Evolutionary conservation across 2,329 filamentous ascomycete genomes (phyloP).

Genomic region (Pseudogymnoascus pannorum): DNA sequence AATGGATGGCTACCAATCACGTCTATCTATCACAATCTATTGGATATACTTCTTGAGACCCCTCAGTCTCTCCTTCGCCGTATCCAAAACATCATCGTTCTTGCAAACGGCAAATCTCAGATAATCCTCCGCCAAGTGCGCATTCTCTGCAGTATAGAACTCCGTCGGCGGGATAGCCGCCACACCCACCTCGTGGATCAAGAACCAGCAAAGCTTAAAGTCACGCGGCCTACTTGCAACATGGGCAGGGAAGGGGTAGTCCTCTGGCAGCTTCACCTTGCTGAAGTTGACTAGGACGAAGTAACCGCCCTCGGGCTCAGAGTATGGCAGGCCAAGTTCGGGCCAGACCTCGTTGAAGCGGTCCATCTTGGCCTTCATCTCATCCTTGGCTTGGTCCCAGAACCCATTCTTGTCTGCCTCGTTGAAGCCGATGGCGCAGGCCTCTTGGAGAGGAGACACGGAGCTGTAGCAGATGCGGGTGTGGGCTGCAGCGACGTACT

Average conservation of each 20-base stretch:
- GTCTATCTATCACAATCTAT: not conserved
- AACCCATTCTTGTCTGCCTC: slow-evolving; percentile 78
- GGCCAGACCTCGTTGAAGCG: slow-evolving; percentile 77
- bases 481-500: slow-evolving; percentile 86
- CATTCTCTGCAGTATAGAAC: slow-evolving; percentile 84
- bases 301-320: slow-evolving; percentile 88
- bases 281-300: slow-evolving; percentile 93
- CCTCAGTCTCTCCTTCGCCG: slow-evolving; percentile 67
- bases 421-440: slow-evolving; percentile 88
- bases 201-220: slow-evolving; percentile 92
- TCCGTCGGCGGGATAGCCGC: slow-evolving; percentile 95
- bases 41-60: slow-evolving; percentile 65
- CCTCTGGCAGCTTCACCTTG: slow-evolving; percentile 74
- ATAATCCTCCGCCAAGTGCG: slow-evolving; percentile 84
- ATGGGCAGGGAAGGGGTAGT: slow-evolving; percentile 83
- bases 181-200: slow-evolving; percentile 93
- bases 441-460: slow-evolving; percentile 89
- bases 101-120: slow-evolving; percentile 96
- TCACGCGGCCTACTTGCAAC: slow-evolving; percentile 81
- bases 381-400: slow-evolving; percentile 73
- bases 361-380: slow-evolving; percentile 87
- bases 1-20: not conserved
- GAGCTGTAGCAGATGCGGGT: slow-evolving; percentile 94
- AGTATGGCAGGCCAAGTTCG: slow-evolving; percentile 59
- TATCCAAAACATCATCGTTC: slow-evolving; percentile 75